Evolutionary conservation across 306 rosid genomes (phyloP), one percentile per base, ranked within the genome.

Genomic region (Cotoneaster glaucophyllus): DNA sequence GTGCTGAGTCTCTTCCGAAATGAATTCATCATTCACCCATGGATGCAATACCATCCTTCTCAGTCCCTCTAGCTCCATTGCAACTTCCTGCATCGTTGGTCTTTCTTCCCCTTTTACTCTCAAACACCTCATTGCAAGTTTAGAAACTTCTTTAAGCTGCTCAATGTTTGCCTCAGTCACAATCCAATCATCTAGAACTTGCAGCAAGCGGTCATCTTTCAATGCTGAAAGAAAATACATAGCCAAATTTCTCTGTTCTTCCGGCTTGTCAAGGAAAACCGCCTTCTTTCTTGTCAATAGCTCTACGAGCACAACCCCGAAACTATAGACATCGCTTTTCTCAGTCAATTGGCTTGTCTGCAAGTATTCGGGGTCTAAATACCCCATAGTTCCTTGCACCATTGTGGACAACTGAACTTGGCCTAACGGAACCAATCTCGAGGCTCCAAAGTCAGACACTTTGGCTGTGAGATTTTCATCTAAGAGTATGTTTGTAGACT

Each of bases 241-340:
- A 2, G 70, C 75, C 22, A 43, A 45, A 21, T 29, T 79, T 26
- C 25, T 67, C 29, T 53, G 22, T 34, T 15, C 65, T 28, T 69
- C 58, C 3, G 67, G 34, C 44, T 10, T 44, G 11, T 8, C 56
- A 26, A 59, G 32, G 0, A 32, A 58, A 3, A 74, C 11, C 0
- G 75, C 76, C 11, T 8, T 22, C 52, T 50, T 69, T 21, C 83
- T 63, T 2, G 83, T 80, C 19, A 80, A 6, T 3, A 80, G 79
- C 66, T 80, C 83, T 2, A 39, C 72, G 3, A 74, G 44, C 24
- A 80, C 72, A 29, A 80, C 83, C 7, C 83, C 79, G 19, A 80
- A 80, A 15, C 83, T 80, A 18, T 80, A 80, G 11, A 79, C 78
- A 13, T 79, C 82, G 19, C 82, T 79, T 57, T 79, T 79, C 4